Percentiles rank a stretch among this genome's conserved stretches.
Evolutionary conservation across 1,284 basidiomycete species (phyloP).

Genomic region (Sporisorium scitamineum): DNA sequence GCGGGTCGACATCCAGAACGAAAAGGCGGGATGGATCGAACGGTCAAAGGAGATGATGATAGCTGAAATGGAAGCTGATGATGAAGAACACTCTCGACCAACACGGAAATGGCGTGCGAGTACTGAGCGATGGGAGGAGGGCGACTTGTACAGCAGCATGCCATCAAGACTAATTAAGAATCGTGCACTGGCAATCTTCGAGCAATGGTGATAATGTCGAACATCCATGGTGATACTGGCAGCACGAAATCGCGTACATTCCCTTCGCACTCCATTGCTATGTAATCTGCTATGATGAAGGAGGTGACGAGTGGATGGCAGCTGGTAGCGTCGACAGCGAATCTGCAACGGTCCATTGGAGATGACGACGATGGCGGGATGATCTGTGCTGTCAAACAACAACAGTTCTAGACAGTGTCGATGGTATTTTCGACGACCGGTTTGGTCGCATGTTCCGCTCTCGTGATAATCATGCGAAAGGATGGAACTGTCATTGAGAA

Average conservation of each 20-base stretch:
- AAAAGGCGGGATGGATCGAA: not conserved
- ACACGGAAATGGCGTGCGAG: not conserved
- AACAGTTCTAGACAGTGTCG: not conserved
- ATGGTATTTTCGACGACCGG: not conserved
- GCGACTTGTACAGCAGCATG: not conserved
- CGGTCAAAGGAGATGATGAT: not conserved
- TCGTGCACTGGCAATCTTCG: not conserved
- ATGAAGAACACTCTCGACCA: not conserved
- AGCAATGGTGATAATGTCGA: not conserved
- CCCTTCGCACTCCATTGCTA: not conserved
- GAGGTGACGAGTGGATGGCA: not conserved
- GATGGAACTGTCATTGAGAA: not conserved
- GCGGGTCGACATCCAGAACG: slow-evolving; percentile 16
- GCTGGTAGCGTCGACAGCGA: not conserved
- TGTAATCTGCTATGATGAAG: not conserved
- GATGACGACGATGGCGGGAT: not conserved
- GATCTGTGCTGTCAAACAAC: not conserved
- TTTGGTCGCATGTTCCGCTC: not conserved
- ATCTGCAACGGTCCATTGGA: not conserved
- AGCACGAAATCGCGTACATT: not conserved
- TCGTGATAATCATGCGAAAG: not conserved
- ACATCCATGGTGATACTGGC: not conserved
- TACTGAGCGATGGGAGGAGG: not conserved
- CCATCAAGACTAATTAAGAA: not conserved
- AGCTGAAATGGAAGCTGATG: not conserved